phyloP scores from a whole-genome alignment of 2,329 filamentous ascomycete genomes.

The Claviceps sp. region DNA sequence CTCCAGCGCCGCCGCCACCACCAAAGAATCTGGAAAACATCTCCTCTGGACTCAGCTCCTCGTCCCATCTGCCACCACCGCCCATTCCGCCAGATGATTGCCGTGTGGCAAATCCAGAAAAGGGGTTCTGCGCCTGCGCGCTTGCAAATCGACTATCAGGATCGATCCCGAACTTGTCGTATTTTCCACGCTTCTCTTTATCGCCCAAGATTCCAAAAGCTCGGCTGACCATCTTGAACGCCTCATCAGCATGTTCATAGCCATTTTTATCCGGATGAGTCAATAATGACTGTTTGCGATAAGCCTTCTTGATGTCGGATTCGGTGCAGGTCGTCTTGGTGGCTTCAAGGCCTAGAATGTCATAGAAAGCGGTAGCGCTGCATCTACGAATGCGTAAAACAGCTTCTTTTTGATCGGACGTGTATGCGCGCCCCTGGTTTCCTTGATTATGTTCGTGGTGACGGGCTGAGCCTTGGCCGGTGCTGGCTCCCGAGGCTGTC shows the following conservation, averaged over 20 bases:
- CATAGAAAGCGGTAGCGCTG: slow-evolving; percentile 80
- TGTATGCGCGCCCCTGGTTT: slow-evolving; percentile 65
- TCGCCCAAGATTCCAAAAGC: slow-evolving; percentile 91
- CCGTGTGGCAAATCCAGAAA: slow-evolving; percentile 44
- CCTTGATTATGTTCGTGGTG: slow-evolving; percentile 61
- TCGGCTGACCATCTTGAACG: slow-evolving; percentile 93
- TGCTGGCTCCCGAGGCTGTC: slow-evolving; percentile 40
- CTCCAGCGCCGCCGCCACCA: slow-evolving; percentile 52
- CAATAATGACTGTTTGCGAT: slow-evolving; percentile 82
- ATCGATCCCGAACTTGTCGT: slow-evolving; percentile 79
- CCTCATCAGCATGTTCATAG: slow-evolving; percentile 87
- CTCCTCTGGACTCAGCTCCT: slow-evolving; percentile 91
- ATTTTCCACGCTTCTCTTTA: slow-evolving; percentile 74
- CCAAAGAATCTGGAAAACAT: slow-evolving; percentile 96
- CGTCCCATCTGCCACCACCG: slow-evolving; percentile 58
- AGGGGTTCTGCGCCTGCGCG: slow-evolving; percentile 47
- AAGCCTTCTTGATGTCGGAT: slow-evolving; percentile 90
- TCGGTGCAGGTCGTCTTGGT: slow-evolving; percentile 56
- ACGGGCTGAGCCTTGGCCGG: slow-evolving; percentile 29
- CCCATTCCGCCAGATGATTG: slow-evolving; percentile 29
- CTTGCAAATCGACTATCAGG: slow-evolving; percentile 76
- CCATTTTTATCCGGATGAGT: slow-evolving; percentile 99
- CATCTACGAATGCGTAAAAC: slow-evolving; percentile 83
- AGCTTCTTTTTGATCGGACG: slow-evolving; percentile 79
- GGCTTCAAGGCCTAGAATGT: slow-evolving; percentile 67